Evolutionary conservation across 2,329 filamentous ascomycete species (phyloP).

Genomic region (Clarireedia paspali): DNA sequence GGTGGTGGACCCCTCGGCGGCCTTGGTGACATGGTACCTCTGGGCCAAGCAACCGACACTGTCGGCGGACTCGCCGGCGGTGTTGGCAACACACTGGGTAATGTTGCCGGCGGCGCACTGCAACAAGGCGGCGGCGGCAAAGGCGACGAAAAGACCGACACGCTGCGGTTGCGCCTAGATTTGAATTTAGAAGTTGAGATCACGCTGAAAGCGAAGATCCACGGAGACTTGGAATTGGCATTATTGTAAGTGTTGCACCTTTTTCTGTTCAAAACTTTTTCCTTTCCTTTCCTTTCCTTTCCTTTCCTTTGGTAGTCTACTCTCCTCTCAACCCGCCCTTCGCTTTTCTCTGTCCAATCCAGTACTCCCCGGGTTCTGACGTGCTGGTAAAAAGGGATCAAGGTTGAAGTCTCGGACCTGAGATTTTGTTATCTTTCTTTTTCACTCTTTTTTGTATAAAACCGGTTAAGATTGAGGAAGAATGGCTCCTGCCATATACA

Average conservation of each 20-base stretch:
- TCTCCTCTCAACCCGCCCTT: neutral
- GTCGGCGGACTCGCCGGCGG: conserved; percentile 2
- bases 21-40: conserved; percentile 5
- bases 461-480: neutral
- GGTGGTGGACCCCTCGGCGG: conserved; percentile 4
- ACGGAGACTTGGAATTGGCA: conserved; percentile 69
- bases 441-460: neutral
- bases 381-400: conserved; percentile 6
- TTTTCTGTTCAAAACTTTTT: neutral
- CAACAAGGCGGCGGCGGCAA: conserved; percentile 5
- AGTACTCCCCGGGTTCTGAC: conserved; percentile 3
- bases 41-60: conserved; percentile 3
- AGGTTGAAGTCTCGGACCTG: neutral
- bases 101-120: neutral
- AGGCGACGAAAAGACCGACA: conserved; percentile 34
- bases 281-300: too few relatives aligned
- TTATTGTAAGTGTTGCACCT: conserved; percentile 21
- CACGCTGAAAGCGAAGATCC: conserved; percentile 70
- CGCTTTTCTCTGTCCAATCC: neutral
- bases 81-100: conserved; percentile 5
- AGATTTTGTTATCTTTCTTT: neutral
- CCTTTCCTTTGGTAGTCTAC: neutral
- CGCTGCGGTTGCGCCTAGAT: conserved; percentile 62
- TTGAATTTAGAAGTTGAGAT: conserved; percentile 75
- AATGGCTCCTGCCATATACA: neutral